Conservation (phyloP, 1,284 basidiomycete species). For the Marasmius tenuissimus region DNA sequence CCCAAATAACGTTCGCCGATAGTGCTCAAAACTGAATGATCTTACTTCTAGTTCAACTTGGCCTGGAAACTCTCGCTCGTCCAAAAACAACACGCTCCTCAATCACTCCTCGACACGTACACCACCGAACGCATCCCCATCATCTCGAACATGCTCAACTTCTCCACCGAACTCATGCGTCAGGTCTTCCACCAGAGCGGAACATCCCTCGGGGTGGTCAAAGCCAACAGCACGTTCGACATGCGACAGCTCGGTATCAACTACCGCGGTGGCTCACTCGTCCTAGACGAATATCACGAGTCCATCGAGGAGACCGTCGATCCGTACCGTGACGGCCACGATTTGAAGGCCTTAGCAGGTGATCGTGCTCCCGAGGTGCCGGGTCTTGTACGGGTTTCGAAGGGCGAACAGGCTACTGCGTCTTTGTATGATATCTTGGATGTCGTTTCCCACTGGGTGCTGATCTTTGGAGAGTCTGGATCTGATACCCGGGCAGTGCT, state of each 20-base stretch:
- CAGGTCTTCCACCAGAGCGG: neutral
- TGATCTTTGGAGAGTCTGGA: constrained; percentile 17
- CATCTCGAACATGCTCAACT: constrained; percentile 29
- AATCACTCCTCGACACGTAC: constrained; percentile 9
- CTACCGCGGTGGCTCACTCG: constrained; percentile 45
- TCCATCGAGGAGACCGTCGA: constrained; percentile 20
- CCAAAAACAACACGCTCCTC: constrained; percentile 10
- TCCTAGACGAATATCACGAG: constrained; percentile 36
- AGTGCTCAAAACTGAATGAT: neutral
- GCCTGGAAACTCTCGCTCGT: constrained; percentile 36
- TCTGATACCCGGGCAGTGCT: neutral
- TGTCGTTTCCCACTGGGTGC: constrained; percentile 23
- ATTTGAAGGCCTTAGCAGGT: constrained; percentile 23
- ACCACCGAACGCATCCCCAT: constrained; percentile 32
- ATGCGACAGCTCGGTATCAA: constrained; percentile 45
- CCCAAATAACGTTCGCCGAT: neutral
- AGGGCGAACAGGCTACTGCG: constrained; percentile 3
- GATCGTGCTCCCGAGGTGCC: constrained; percentile 35
- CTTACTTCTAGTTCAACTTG: constrained; percentile 30
- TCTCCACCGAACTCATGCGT: constrained; percentile 7
- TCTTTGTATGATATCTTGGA: constrained; percentile 26
- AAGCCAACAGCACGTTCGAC: constrained; percentile 21
- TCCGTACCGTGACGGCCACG: constrained; percentile 19
- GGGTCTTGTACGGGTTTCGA: constrained; percentile 12
- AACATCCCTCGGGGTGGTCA: neutral